These are phyloP conservation scores for Backusella westeae DNA, from an alignment of 192 early-diverging fungal species.

Conservation along the genomic window DNA sequence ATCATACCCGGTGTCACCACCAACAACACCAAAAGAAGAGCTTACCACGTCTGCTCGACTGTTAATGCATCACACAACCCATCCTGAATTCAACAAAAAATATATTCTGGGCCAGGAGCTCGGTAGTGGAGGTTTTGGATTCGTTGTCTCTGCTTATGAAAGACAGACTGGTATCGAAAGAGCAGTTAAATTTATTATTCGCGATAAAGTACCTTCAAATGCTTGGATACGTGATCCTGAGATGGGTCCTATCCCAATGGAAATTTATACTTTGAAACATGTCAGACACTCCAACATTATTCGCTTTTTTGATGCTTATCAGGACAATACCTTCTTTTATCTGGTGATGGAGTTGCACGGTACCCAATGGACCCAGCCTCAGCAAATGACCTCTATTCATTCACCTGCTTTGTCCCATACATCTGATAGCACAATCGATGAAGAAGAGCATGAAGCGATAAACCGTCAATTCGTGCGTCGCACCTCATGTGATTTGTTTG, in stretches of 20 bases:
- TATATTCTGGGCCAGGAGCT: slow-evolving; percentile 56
- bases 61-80: not conserved
- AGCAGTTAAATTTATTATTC: slow-evolving; percentile 75
- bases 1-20: not conserved
- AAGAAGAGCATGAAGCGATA: slow-evolving; percentile 2
- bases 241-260: slow-evolving; percentile 49
- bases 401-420: slow-evolving; percentile 21
- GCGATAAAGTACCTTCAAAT: slow-evolving; percentile 48
- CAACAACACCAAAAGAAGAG: not conserved
- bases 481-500: slow-evolving; percentile 69
- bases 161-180: slow-evolving; percentile 52
- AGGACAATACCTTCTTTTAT: slow-evolving; percentile 47
- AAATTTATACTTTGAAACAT: slow-evolving; percentile 51
- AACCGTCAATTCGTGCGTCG: slow-evolving; percentile 41
- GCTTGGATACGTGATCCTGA: slow-evolving; percentile 48
- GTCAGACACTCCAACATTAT: slow-evolving; percentile 65
- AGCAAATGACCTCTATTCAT: slow-evolving; percentile 17
- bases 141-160: slow-evolving; percentile 59
- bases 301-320: slow-evolving; percentile 49
- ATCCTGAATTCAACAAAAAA: slow-evolving; percentile 5
- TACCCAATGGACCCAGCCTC: slow-evolving; percentile 38
- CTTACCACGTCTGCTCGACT: not conserved
- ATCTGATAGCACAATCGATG: slow-evolving; percentile 23
- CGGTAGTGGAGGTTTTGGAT: slow-evolving; percentile 70
- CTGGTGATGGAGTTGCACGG: slow-evolving; percentile 62